Conservation (phyloP, 176 grass and related monocot genomes). For the Dendrocalamus sinicus region DNA sequence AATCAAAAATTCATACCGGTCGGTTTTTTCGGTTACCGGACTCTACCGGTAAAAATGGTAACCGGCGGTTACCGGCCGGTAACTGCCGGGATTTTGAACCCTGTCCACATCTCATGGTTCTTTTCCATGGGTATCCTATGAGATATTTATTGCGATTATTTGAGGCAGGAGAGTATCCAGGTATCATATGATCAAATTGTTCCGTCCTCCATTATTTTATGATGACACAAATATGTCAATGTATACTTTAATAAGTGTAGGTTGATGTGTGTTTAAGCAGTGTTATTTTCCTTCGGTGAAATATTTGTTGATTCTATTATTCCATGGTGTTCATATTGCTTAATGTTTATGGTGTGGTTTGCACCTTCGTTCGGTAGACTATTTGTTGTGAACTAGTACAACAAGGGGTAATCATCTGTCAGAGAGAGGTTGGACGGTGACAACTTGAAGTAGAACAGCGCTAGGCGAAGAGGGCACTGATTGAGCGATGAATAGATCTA, state of each 20-base stretch:
- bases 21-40: too few species aligned
- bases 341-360: slow-evolving; percentile 22
- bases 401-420: too few species aligned
- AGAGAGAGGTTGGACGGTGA: too few species aligned
- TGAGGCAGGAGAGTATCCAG: not conserved
- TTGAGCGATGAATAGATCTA: too few species aligned
- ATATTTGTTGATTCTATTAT: not conserved
- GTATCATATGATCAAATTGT: slow-evolving; percentile 15
- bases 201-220: not conserved
- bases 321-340: not conserved
- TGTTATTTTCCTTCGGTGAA: slow-evolving; percentile 3
- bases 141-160: slow-evolving; percentile 27
- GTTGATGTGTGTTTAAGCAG: not conserved
- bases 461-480: too few species aligned
- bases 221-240: not conserved
- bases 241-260: not conserved
- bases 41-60: too few species aligned
- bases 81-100: too few species aligned
- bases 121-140: slow-evolving; percentile 14
- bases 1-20: too few species aligned
- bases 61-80: too few species aligned
- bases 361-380: not conserved
- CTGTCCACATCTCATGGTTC: not conserved
- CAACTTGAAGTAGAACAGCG: too few species aligned
- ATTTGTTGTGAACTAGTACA: too few species aligned